Evolutionary conservation across 1,284 basidiomycete species (phyloP), one percentile per base, ranked within the genome.

Genomic region (Malassezia globosa): DNA sequence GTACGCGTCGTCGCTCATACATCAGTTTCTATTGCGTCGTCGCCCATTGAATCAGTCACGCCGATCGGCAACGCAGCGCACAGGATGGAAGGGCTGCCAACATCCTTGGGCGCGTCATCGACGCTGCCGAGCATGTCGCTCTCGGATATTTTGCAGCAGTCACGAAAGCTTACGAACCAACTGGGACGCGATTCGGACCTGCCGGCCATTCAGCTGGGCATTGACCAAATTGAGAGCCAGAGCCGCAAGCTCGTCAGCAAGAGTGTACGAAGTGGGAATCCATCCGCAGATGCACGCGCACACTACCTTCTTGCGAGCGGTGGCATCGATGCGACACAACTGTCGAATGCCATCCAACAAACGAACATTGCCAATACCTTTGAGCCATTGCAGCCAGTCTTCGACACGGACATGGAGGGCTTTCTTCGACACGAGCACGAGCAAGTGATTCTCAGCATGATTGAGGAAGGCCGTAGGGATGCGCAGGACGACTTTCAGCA

Each of bases 191-290:
- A 52, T 26, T 61, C 83, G 4, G 84, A 88, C 58, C 74, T 94
- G 1, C 88, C 88, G 7, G 79, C 82, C 3, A 82, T 94, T 27
- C 81, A 86, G 56, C 81, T 92, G 40, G 85, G 85, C 3, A 77
- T 94, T 33, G 87, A 90, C 73, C 87, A 94, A 74, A 85, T 94
- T 58, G 87, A 94, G 70, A 82, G 82, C 0, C 86, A 90, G 73
- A 61, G 59, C 47, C 54, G 69, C 44, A 66, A 61, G 46, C 69
- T 70, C 45, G 59, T 58, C 25, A 58, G 58, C 46, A 63, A 66
- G 46, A 59, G 56, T 44, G 51, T 63, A 22, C 52, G 61, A n/a
- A 49, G 50, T 25, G 60, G 55, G 8, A 77, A 85, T 85, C 72
- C 67, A 83, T 76, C 35, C 24, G 56, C 48, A 1, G 56, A 60